Evolutionary conservation across 306 rosid genomes (phyloP).

Genomic region (Dryas drummondii): DNA sequence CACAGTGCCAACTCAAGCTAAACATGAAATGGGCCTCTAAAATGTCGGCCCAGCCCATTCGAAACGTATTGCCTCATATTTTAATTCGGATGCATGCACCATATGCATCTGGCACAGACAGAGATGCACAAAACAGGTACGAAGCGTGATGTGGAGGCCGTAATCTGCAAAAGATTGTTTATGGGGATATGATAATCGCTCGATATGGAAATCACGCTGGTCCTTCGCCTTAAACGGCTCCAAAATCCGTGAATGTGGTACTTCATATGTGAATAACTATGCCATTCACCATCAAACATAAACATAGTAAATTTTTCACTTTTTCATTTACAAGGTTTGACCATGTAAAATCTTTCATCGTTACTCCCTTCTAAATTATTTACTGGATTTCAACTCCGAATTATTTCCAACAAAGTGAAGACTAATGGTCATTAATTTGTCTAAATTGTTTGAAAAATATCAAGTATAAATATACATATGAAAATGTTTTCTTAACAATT

Average conservation of each 20-base stretch:
- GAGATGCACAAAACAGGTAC: neutral
- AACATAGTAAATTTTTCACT: neutral
- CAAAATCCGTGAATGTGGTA: neutral
- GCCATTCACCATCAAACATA: neutral
- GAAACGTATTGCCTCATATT: too few relatives aligned
- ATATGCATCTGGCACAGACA: neutral
- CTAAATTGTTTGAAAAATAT: too few relatives aligned
- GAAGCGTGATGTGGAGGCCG: neutral
- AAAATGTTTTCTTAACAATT: too few relatives aligned
- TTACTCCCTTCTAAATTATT: too few relatives aligned
- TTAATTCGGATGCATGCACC: neutral
- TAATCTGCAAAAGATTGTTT: neutral
- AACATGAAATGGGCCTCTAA: neutral
- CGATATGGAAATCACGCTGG: conserved; percentile 5
- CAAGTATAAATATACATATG: too few relatives aligned
- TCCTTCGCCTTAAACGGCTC: conserved; percentile 9
- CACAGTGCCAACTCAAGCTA: too few relatives aligned
- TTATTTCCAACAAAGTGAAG: too few relatives aligned
- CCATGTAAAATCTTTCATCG: too few relatives aligned
- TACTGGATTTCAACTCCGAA: too few relatives aligned
- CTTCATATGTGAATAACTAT: neutral
- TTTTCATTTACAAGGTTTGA: too few relatives aligned
- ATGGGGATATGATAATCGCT: neutral
- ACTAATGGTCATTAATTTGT: too few relatives aligned
- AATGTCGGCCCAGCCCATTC: neutral